Conservation (phyloP, 1,284 basidiomycete species). For the Ustilago crameri region DNA sequence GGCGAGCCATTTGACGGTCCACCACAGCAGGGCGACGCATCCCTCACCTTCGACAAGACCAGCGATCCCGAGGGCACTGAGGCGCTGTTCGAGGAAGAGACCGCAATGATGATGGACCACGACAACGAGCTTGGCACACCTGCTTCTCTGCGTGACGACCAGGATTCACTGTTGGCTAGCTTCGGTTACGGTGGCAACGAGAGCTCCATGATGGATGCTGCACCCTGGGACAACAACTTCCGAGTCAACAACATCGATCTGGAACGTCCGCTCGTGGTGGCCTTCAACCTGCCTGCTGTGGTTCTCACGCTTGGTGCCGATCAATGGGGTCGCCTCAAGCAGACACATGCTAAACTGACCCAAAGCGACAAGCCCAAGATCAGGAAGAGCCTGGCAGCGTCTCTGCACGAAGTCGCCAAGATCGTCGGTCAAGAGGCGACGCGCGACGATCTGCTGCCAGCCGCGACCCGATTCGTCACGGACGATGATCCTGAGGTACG, state of each 20-base stretch:
- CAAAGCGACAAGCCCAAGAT: constrained; percentile 74
- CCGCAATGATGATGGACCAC: constrained; percentile 35
- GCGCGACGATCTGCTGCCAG: constrained; percentile 76
- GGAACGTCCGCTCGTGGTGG: constrained; percentile 84
- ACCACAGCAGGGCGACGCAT: constrained; percentile 44
- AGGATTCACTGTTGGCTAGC: constrained; percentile 42
- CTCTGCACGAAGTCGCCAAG: constrained; percentile 87
- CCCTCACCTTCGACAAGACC: constrained; percentile 46
- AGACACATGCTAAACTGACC: constrained; percentile 76
- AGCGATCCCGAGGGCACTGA: constrained; percentile 44
- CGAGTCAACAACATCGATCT: constrained; percentile 70
- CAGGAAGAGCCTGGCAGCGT: constrained; percentile 82
- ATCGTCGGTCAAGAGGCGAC: constrained; percentile 81
- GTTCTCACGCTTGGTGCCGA: constrained; percentile 80
- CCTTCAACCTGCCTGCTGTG: constrained; percentile 95
- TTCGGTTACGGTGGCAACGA: constrained; percentile 47
- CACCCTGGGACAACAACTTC: constrained; percentile 47
- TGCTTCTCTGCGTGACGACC: constrained; percentile 20
- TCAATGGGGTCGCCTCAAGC: constrained; percentile 82
- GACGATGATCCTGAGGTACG: constrained; percentile 76
- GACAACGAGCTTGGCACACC: constrained; percentile 20
- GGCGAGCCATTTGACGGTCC: constrained; percentile 70
- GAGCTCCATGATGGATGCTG: constrained; percentile 35
- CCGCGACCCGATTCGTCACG: constrained; percentile 72
- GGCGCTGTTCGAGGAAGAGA: constrained; percentile 42